phyloP scores from a whole-genome alignment of 257 asterid genomes.

The Eucommia ulmoides region DNA sequence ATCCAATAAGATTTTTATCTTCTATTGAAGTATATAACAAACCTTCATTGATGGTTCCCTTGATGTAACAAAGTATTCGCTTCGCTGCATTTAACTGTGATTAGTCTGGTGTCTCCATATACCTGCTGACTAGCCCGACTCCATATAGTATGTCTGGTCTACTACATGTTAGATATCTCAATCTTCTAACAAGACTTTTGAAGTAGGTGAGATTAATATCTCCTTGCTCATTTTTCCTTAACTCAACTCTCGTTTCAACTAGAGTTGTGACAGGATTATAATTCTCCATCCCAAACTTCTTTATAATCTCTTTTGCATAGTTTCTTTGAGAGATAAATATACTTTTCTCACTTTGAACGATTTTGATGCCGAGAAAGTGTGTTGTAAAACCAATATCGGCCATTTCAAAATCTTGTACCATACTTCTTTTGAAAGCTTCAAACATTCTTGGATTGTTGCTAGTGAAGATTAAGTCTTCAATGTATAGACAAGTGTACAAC shows the following conservation, averaged over 20 bases:
- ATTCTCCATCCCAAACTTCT: not conserved
- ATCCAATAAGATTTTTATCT: not conserved
- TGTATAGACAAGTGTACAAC: not conserved
- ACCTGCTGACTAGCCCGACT: not conserved
- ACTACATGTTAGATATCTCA: not conserved
- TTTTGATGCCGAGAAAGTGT: not conserved
- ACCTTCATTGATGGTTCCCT: not conserved
- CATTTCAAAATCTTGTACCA: not conserved
- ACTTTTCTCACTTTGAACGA: not conserved
- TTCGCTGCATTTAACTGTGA: not conserved
- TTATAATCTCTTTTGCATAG: not conserved
- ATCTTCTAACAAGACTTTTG: not conserved
- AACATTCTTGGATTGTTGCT: not conserved
- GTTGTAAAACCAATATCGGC: not conserved
- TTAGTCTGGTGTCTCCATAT: not conserved
- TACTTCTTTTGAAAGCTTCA: not conserved
- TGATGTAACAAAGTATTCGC: not conserved
- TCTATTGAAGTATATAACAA: not conserved
- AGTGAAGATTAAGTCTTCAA: not conserved
- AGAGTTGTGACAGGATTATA: not conserved
- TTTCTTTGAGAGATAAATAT: not conserved
- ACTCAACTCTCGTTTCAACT: not conserved
- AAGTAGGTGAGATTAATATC: not conserved
- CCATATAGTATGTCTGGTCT: not conserved
- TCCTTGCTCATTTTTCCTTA: not conserved